These are phyloP conservation scores for Solanum ossicruentum DNA, from an alignment of 257 asterid species.

Conservation along the genomic window DNA sequence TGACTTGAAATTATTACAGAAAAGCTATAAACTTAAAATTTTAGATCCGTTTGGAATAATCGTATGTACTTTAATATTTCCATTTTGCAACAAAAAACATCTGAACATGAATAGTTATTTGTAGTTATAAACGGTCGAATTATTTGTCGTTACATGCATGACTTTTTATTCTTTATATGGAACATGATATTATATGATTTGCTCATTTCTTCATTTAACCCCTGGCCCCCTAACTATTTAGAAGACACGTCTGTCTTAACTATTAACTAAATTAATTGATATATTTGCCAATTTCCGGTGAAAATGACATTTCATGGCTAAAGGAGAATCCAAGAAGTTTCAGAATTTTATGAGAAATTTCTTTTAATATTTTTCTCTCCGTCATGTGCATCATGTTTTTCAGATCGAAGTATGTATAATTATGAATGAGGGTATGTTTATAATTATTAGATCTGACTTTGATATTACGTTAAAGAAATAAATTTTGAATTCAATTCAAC, in stretches of 20 bases:
- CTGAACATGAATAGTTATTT: neutral
- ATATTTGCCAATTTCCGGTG: neutral
- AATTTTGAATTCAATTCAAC: no score
- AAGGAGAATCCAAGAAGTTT: neutral
- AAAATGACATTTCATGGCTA: neutral
- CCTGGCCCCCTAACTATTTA: neutral
- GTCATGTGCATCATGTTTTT: neutral
- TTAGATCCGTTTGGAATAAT: no score
- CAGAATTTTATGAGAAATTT: neutral
- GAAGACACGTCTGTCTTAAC: neutral
- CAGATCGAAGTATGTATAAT: neutral
- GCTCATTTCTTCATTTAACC: neutral
- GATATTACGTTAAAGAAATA: neutral
- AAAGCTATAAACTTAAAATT: neutral
- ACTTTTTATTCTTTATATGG: neutral
- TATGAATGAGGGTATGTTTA: neutral
- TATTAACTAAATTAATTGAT: neutral
- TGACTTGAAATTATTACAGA: neutral
- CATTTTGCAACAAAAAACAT: neutral
- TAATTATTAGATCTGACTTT: neutral
- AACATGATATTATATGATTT: neutral
- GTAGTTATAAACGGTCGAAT: neutral
- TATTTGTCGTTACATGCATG: neutral
- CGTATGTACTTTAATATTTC: neutral
- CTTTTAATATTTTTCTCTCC: neutral